Evolutionary conservation across 2,329 filamentous ascomycete species (phyloP).

Genomic region (Pyrenophora tritici-repentis): DNA sequence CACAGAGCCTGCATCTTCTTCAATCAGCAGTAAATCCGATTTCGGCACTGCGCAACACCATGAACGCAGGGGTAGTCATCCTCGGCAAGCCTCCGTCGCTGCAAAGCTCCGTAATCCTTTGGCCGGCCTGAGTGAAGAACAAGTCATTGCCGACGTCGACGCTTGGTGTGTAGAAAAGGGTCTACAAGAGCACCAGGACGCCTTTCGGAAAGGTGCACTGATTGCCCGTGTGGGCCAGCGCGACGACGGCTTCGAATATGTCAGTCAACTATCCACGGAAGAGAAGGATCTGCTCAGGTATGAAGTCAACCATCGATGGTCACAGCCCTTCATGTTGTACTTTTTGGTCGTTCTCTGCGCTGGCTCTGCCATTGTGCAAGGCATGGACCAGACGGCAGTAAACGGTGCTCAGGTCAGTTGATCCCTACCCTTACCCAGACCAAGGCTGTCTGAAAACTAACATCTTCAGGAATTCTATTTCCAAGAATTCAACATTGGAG

Average conservation of each 20-base stretch:
- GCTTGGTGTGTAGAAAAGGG: conserved; percentile 58
- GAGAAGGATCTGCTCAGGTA: conserved; percentile 63
- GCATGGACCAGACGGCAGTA: conserved; percentile 48
- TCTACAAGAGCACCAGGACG: conserved; percentile 55
- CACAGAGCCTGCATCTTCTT: conserved; percentile 31
- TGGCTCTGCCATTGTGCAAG: conserved; percentile 71
- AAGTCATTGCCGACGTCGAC: conserved; percentile 61
- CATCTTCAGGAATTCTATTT: conserved; percentile 35
- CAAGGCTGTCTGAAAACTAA: neutral
- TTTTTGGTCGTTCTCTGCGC: conserved; percentile 69
- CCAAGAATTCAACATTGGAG: conserved; percentile 32
- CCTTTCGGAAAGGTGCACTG: conserved; percentile 58
- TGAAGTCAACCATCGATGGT: conserved; percentile 71
- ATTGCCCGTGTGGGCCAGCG: conserved; percentile 53
- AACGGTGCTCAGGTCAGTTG: conserved; percentile 38
- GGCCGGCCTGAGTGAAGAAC: conserved; percentile 56
- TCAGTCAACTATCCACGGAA: conserved; percentile 56
- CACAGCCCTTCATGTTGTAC: conserved; percentile 68
- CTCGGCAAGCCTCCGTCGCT: conserved; percentile 29
- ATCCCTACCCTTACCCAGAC: neutral
- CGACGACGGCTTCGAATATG: conserved; percentile 54
- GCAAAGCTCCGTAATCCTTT: conserved; percentile 59
- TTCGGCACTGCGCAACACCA: conserved; percentile 24
- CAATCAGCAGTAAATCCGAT: conserved; percentile 31
- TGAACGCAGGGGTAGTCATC: conserved; percentile 24